These are phyloP conservation scores for Tricholoma flavovirens DNA, from an alignment of 768 basidiomycete genomes.

Conservation along the genomic window DNA sequence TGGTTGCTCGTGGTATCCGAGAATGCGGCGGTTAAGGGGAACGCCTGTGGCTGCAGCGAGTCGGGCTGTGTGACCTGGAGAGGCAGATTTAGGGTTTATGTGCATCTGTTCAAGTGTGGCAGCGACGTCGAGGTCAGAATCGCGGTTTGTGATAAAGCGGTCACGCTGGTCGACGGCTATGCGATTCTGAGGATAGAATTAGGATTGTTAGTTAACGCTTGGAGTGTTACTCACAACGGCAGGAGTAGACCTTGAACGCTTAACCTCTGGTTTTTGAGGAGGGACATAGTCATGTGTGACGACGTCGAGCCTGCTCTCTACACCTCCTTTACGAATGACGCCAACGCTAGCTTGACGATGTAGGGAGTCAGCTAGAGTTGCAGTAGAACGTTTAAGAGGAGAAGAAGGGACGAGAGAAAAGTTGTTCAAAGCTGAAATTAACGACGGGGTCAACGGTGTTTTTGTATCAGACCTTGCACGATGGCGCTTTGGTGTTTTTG, in stretches of 20 bases:
- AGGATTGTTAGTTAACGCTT: slow-evolving; percentile 3
- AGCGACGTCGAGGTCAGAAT: slow-evolving; percentile 46
- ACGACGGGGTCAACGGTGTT: slow-evolving; percentile 45
- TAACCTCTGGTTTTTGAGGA: slow-evolving; percentile 53
- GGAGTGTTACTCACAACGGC: slow-evolving; percentile 38
- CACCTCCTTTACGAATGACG: slow-evolving; percentile 69
- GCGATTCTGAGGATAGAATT: slow-evolving; percentile 32
- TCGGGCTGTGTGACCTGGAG: slow-evolving; percentile 75
- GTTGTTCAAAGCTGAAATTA: slow-evolving; percentile 35
- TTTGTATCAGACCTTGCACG: slow-evolving; percentile 45
- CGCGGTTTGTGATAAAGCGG: slow-evolving; percentile 65
- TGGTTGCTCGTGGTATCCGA: slow-evolving; percentile 86
- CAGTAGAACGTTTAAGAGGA: slow-evolving; percentile 53
- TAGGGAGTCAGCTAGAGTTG: slow-evolving; percentile 45
- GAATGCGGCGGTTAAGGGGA: slow-evolving; percentile 72
- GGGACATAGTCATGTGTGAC: slow-evolving; percentile 74
- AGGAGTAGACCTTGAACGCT: slow-evolving; percentile 71
- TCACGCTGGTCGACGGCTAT: slow-evolving; percentile 46
- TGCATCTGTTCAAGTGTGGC: slow-evolving; percentile 62
- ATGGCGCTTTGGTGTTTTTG: slow-evolving; percentile 45
- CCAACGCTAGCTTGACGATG: slow-evolving; percentile 60
- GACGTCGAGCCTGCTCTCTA: slow-evolving; percentile 73
- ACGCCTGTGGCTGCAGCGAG: slow-evolving; percentile 73
- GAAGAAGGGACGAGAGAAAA: slow-evolving; percentile 46
- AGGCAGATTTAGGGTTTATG: slow-evolving; percentile 51